A percentile compares a stretch with the other conserved stretches of the same genome.
phyloP scores from a whole-genome alignment of 345 rosid species.

The Raphanus raphanistrum region DNA sequence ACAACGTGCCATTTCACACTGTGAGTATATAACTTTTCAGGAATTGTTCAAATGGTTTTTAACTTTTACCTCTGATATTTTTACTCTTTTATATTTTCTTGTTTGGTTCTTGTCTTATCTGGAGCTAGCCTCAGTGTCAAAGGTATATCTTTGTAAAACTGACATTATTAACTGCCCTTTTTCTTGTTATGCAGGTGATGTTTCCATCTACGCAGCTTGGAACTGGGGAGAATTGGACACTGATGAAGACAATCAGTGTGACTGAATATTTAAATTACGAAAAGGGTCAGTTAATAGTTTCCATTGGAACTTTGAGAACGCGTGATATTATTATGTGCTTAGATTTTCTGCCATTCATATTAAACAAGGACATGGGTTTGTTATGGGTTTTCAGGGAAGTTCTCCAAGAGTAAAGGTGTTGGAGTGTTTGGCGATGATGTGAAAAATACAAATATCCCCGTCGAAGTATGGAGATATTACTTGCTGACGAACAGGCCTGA shows the following conservation, averaged over 20 bases:
- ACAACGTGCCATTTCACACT: conserved; percentile 94
- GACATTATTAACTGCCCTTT: conserved; percentile 1
- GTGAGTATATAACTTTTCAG: conserved; percentile 50
- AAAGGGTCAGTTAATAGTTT: conserved; percentile 54
- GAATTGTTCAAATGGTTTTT: background rate
- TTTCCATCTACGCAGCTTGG: conserved; percentile 95
- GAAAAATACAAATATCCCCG: conserved; percentile 87
- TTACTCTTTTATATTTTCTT: background rate
- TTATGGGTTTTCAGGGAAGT: conserved; percentile 65
- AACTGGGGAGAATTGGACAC: conserved; percentile 87
- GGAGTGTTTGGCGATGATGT: conserved; percentile 98
- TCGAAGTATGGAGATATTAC: conserved; percentile 98
- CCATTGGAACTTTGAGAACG: background rate
- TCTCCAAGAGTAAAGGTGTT: conserved; percentile 92
- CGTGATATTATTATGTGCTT: background rate
- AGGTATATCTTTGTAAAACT: background rate
- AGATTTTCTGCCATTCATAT: conserved; percentile 3
- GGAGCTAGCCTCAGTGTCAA: background rate
- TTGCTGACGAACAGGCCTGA: conserved; percentile 91
- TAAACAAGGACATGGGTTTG: background rate
- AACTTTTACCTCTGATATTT: background rate
- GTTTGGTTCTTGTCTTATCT: background rate
- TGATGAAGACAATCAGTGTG: conserved; percentile 93
- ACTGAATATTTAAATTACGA: conserved; percentile 93
- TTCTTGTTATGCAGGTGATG: conserved; percentile 67